Evolutionary conservation across 768 basidiomycete genomes (phyloP).

Genomic region (Lactarius tabidus): DNA sequence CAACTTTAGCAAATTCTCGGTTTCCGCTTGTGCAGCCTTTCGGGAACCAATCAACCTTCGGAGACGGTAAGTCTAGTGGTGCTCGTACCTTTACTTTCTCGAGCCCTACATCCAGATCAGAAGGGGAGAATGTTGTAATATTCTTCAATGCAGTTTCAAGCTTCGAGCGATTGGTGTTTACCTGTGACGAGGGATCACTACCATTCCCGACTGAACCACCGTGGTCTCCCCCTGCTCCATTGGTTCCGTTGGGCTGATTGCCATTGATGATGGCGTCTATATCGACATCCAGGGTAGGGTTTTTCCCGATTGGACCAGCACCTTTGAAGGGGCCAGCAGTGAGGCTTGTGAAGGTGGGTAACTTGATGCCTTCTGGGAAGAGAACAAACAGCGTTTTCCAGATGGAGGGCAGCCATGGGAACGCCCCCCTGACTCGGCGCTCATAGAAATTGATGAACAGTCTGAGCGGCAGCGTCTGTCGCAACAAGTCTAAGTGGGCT

Average conservation of each 20-base stretch:
- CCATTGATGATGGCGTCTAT: background rate
- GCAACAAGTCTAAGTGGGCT: background rate
- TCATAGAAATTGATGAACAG: slow-evolving; percentile 21
- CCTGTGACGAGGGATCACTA: background rate
- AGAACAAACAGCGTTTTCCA: slow-evolving; percentile 7
- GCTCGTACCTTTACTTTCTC: slow-evolving; percentile 11
- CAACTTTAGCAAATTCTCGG: slow-evolving; percentile 2
- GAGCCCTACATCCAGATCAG: background rate
- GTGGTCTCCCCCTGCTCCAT: background rate
- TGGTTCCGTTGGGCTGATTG: background rate
- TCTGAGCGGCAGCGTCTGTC: slow-evolving; percentile 19
- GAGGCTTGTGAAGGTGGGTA: slow-evolving; percentile 13
- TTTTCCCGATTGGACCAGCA: slow-evolving; percentile 13
- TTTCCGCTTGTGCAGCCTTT: slow-evolving; percentile 5
- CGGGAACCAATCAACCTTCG: background rate
- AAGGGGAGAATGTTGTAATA: background rate
- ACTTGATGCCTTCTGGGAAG: slow-evolving; percentile 20
- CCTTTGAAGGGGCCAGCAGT: slow-evolving; percentile 18
- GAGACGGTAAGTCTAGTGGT: too few relatives aligned
- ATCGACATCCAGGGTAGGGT: slow-evolving; percentile 4
- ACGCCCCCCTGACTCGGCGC: background rate
- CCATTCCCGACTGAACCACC: background rate
- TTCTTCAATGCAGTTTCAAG: slow-evolving; percentile 18
- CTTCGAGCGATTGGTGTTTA: slow-evolving; percentile 8
- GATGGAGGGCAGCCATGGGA: slow-evolving; percentile 24